Base-by-base conservation (phyloP, 2,329 filamentous ascomycete species). In the Neocatenulostroma microsporum region DNA sequence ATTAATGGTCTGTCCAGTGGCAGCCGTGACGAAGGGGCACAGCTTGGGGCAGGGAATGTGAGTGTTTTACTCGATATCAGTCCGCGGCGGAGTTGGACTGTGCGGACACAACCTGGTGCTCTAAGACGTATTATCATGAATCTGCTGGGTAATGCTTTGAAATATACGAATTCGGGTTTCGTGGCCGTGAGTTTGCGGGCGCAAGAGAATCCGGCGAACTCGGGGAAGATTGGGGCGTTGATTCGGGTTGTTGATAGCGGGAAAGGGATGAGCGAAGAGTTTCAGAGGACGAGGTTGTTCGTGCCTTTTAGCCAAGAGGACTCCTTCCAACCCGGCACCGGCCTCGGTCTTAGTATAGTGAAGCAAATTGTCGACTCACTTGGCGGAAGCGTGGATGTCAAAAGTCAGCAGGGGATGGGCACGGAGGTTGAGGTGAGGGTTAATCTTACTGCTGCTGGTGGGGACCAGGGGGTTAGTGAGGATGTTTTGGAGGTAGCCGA, bases 301-400 rank as follows among this genome's bases (percentile, higher is more conserved):
- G 73, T 69, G 0, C 74, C 78, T 0, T 82, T 82, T 42, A 60
- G 66, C 0, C 80, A 84, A 42, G 80, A 83, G 48, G 69, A 81
- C 29, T 57, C 63, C 0, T 57, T 82, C 2, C 65, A 70, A 0
- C 68, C 72, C 0, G 79, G 80, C 0, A 73, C 74, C 0, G 80
- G 80, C 0, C 62, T 84, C 1, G 80, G 80, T 0, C 55, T 84
- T 17, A 78, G 73, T 25, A 72, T 84, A 6, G 79, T 83, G 57
- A 66, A 52, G 46, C 58, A 41, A 11, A 73, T 84, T 5, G 70
- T 81, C n/a, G 69, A 72, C 30, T 70, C 74, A 18, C 60, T 83
- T 1, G 68, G 70, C 19, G 79, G 79, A 0, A 67, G 62, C 5
- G 74, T 83, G 28, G 66, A 73, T 7, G 67, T 82, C 21, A 65